Percentiles rank a stretch among this genome's conserved stretches.
Evolutionary conservation across 2,329 filamentous ascomycete genomes (phyloP).

Genomic region (Diaporthe caulivora): DNA sequence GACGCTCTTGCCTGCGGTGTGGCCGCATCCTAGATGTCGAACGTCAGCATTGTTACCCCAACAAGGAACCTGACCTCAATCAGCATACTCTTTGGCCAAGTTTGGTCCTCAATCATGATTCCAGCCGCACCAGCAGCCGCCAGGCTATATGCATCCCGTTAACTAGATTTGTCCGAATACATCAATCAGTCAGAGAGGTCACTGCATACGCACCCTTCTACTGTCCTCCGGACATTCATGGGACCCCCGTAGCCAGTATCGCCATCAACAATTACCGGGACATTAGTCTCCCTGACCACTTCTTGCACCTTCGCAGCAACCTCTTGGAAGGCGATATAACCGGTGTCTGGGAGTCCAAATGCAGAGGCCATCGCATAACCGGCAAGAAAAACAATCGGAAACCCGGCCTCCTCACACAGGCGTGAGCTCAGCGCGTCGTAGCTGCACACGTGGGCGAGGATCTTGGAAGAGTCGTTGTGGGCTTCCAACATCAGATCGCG

Average conservation of each 20-base stretch:
- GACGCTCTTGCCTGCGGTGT: slow-evolving; percentile 7
- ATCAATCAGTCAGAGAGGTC: not conserved
- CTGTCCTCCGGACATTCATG: slow-evolving; percentile 11
- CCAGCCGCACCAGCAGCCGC: not conserved
- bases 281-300: not conserved
- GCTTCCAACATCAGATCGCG: not conserved
- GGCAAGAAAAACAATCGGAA: not conserved
- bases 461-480: not conserved
- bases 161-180: not conserved
- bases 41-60: not conserved
- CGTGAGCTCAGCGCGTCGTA: slow-evolving; percentile 1
- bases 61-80: not conserved
- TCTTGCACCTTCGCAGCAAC: not conserved
- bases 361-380: not conserved
- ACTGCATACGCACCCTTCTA: not conserved
- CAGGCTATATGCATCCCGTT: not conserved
- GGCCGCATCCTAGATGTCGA: not conserved
- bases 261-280: not conserved
- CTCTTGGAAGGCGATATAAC: slow-evolving; percentile 5
- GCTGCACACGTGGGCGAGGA: slow-evolving; percentile 5
- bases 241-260: not conserved
- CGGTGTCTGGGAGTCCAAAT: not conserved
- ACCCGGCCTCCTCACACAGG: slow-evolving; percentile 1
- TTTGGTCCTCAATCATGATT: slow-evolving; percentile 9
- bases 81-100: not conserved